These are phyloP conservation scores for Botrytis galanthina DNA, from an alignment of 2,329 filamentous ascomycete species.

Conservation along the genomic window DNA sequence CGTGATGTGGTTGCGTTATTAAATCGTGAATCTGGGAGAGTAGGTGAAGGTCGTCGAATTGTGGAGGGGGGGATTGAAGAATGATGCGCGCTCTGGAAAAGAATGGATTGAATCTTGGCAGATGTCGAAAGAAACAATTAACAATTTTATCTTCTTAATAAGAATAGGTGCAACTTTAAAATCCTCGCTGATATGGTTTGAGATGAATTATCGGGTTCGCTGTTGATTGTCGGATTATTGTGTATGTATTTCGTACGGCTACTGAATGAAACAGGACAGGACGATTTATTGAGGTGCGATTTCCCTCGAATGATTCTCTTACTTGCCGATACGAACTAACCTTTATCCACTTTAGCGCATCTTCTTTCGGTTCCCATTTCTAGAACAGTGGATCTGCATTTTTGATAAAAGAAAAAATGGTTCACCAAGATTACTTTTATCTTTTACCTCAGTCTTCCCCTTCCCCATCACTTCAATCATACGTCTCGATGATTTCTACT, in stretches of 20 bases:
- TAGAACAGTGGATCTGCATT: not conserved
- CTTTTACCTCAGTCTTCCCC: not conserved
- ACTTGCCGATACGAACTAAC: slow-evolving; percentile 11
- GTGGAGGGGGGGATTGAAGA: slow-evolving; percentile 18
- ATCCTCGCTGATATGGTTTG: not conserved
- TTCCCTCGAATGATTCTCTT: slow-evolving; percentile 21
- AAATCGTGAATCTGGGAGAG: not conserved
- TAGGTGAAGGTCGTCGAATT: slow-evolving; percentile 15
- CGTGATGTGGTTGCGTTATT: not conserved
- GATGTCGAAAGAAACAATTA: slow-evolving; percentile 11
- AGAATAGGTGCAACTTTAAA: not conserved
- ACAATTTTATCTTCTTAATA: not conserved
- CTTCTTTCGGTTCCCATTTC: not conserved
- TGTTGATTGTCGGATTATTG: not conserved
- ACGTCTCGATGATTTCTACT: too few relatives aligned
- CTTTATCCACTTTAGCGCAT: slow-evolving; percentile 13
- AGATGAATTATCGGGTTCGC: not conserved
- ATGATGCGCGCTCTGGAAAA: slow-evolving; percentile 10
- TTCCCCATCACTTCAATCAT: not conserved
- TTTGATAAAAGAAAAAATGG: not conserved
- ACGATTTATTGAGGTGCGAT: slow-evolving; percentile 14
- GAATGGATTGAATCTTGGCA: slow-evolving; percentile 9
- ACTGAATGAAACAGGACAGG: not conserved
- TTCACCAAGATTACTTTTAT: not conserved
- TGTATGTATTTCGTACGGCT: not conserved